Percentiles rank a stretch among this genome's conserved stretches.
Conservation (phyloP, 805 yeast species). For the Candida pseudofarinosa region DNA sequence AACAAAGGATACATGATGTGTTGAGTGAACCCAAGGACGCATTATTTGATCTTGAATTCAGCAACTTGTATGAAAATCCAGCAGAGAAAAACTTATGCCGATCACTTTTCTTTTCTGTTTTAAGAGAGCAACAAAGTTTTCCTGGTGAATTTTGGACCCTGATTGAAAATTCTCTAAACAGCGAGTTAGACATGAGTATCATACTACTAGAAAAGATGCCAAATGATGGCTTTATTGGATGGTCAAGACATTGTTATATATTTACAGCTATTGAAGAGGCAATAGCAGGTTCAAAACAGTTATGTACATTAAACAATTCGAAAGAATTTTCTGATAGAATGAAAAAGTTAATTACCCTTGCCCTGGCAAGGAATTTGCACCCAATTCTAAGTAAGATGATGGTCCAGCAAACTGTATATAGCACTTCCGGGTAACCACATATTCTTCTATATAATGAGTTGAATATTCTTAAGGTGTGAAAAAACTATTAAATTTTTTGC, state of each 20-base stretch:
- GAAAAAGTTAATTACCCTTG: background rate
- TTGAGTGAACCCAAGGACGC: conserved; percentile 19
- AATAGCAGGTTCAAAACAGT: conserved; percentile 2
- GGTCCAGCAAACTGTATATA: background rate
- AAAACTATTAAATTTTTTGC: background rate
- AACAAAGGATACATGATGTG: background rate
- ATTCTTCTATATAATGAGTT: background rate
- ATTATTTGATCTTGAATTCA: conserved; percentile 64
- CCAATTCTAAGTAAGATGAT: background rate
- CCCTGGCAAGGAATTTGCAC: background rate
- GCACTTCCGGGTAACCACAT: background rate
- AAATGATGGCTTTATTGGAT: conserved; percentile 12
- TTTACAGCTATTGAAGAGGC: conserved; percentile 7
- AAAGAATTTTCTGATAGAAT: too few species aligned
- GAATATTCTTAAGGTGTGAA: background rate
- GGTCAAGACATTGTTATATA: conserved; percentile 10
- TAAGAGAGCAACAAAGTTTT: background rate
- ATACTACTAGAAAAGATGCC: background rate
- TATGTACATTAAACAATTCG: too few species aligned
- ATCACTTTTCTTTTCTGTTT: background rate
- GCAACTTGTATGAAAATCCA: conserved; percentile 60
- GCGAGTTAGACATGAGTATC: background rate
- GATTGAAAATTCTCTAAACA: background rate
- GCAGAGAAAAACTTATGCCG: conserved; percentile 3
- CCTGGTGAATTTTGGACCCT: background rate